Percentiles rank a stretch among this genome's conserved stretches.
Evolutionary conservation across 2,329 filamentous ascomycete genomes (phyloP).

Genomic region (Colletotrichum theobromicola): DNA sequence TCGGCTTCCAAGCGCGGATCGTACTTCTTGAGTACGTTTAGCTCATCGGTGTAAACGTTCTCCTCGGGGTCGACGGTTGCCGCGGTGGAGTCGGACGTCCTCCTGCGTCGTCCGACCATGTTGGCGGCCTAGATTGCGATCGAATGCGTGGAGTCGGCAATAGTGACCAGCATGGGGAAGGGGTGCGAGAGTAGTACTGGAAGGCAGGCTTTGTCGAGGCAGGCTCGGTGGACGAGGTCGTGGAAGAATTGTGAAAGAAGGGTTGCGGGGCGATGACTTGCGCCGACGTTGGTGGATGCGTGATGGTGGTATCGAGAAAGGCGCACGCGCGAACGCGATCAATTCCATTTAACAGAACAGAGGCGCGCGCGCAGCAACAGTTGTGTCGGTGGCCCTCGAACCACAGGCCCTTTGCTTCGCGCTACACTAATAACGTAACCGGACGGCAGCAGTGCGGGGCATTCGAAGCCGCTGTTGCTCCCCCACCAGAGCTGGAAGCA

Average conservation of each 20-base stretch:
- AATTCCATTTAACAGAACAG: conserved; percentile 9
- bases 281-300: neutral
- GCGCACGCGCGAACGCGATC: conserved; percentile 8
- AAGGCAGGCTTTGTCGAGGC: neutral
- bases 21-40: conserved; percentile 36
- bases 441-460: conserved; percentile 8
- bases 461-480: neutral
- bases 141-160: neutral
- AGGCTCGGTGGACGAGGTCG: neutral
- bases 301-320: neutral
- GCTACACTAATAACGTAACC: neutral
- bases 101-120: conserved; percentile 46
- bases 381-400: neutral
- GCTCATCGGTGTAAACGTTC: conserved; percentile 36
- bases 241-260: neutral
- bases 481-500: conserved; percentile 7
- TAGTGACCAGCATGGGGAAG: neutral
- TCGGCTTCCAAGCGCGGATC: neutral
- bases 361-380: neutral
- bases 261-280: neutral
- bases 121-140: neutral
- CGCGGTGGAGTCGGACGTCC: conserved; percentile 49
- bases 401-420: neutral
- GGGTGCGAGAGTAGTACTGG: neutral
- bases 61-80: conserved; percentile 43